A percentile compares a stretch with the other conserved stretches of the same genome.
Evolutionary conservation across 2,329 filamentous ascomycete genomes (phyloP).

Genomic region (Cytospora mali): DNA sequence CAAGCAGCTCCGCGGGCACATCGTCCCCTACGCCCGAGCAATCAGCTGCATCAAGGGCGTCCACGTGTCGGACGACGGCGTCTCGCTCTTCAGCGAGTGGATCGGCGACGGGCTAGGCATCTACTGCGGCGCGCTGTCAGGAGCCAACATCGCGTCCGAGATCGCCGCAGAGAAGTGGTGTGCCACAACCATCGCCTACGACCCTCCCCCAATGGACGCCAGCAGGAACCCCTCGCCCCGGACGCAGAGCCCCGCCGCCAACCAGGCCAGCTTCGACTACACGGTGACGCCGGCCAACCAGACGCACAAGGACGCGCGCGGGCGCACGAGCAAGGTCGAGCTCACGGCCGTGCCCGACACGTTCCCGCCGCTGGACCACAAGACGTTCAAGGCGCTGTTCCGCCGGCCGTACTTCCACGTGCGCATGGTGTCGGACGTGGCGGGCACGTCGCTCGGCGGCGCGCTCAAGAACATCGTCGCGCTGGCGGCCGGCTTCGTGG

Average conservation of each 20-base stretch:
- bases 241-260: conserved; percentile 46
- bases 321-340: conserved; percentile 67
- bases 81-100: conserved; percentile 90
- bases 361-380: conserved; percentile 85
- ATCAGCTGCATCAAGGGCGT: conserved; percentile 99
- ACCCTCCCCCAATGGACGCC: conserved; percentile 81
- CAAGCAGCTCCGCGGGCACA: conserved; percentile 81
- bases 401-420: conserved; percentile 98
- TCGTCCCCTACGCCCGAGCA: conserved; percentile 87
- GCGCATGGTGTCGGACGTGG: conserved; percentile 90
- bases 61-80: conserved; percentile 82
- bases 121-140: conserved; percentile 93
- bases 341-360: conserved; percentile 77
- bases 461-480: conserved; percentile 98
- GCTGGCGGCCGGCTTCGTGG: conserved; percentile 90
- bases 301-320: conserved; percentile 70
- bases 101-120: conserved; percentile 91
- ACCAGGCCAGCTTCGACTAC: conserved; percentile 51
- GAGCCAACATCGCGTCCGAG: conserved; percentile 94
- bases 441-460: conserved; percentile 90
- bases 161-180: conserved; percentile 96
- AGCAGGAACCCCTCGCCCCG: conserved; percentile 71
- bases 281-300: conserved; percentile 53
- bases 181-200: conserved; percentile 95
- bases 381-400: conserved; percentile 82